A percentile compares a stretch with the other conserved stretches of the same genome.
Evolutionary conservation across 176 grass and related monocot species (phyloP).

Genomic region (Eleusine indica): DNA sequence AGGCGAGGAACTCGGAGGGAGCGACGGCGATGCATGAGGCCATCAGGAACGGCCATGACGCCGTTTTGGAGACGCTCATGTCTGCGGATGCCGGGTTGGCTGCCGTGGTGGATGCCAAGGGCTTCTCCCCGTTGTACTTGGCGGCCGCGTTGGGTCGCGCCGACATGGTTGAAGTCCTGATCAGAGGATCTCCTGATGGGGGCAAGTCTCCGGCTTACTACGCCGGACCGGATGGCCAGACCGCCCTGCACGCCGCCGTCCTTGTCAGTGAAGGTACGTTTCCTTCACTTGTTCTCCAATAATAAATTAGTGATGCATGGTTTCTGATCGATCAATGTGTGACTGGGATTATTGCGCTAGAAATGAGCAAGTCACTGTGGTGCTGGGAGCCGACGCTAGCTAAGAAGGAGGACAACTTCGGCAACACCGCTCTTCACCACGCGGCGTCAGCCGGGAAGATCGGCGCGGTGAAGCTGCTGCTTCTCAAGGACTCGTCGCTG

Average conservation of each 20-base stretch:
- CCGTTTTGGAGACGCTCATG: conserved; percentile 34
- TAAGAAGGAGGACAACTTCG: conserved; percentile 35
- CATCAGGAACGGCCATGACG: conserved; percentile 20
- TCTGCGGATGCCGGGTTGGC: conserved; percentile 12
- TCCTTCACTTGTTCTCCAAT: background rate
- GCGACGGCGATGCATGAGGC: conserved; percentile 46
- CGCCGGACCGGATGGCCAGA: conserved; percentile 39
- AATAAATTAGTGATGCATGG: background rate
- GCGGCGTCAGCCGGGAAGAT: conserved; percentile 38
- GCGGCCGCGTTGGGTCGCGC: conserved; percentile 27
- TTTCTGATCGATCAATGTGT: too few species aligned
- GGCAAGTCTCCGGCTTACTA: conserved; percentile 22
- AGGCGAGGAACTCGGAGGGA: conserved; percentile 32
- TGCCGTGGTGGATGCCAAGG: conserved; percentile 18
- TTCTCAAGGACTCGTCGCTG: conserved; percentile 30
- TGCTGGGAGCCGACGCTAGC: conserved; percentile 23
- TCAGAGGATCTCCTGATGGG: background rate
- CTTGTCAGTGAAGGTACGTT: conserved; percentile 19
- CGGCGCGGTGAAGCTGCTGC: conserved; percentile 33
- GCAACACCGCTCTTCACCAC: conserved; percentile 54
- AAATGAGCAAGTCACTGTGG: conserved; percentile 42
- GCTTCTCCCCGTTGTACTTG: conserved; percentile 44
- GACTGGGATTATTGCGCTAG: background rate
- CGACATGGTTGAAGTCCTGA: conserved; percentile 32
- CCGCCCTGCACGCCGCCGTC: conserved; percentile 53